Evolutionary conservation across 2,329 filamentous ascomycete genomes (phyloP), one percentile per base, ranked within the genome.

Genomic region (Monosporascus sp.): DNA sequence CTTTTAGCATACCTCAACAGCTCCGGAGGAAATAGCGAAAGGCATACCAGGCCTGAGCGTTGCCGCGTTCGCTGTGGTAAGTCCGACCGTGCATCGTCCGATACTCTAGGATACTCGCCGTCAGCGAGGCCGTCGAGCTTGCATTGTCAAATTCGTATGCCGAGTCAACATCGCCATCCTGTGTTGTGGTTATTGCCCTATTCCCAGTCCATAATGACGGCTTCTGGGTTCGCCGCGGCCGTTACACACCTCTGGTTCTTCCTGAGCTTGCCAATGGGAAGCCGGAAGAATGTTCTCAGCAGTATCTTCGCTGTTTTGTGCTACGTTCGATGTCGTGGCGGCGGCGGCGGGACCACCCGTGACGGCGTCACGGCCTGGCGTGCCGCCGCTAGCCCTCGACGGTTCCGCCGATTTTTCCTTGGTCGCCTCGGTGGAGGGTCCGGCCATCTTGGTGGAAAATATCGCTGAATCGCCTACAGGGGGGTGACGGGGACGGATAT

Each of bases 61-160:
- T 64, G 37, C 63, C 64, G 17, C 59, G 58, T 52, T 66, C 60
- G 44, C 63, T 65, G 44, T 68, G 65, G 44, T 60, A 68, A 8
- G 62, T 68, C 51, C 65, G 62, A 35, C 65, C 65, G 51, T 66
- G 59, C 18, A 68, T 53, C 2, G 61, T 65, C 39, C 65, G 62
- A 49, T 68, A 68, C 47, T 68, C 60, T 6, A 67, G 60, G 18
- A 68, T 65, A 39, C 63, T 67, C 4, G 64, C 60, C 6, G 59
- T 65, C 22, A 68, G 47, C 5, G 65, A 68, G 18, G 63, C 63
- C 9, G 65, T 68, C 15, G 65, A 68, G 38, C 65, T 68, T 20
- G 59, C 62, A 47, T 55, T 62, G 39, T 65, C 62, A 15, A 60
- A 61, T 48, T 56, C 63, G 49, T 60, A 65, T 11, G 64, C 58